A percentile compares a stretch with the other conserved stretches of the same genome.
phyloP scores from a whole-genome alignment of 495 filamentous ascomycete species.

The Cairneyella variabilis region DNA sequence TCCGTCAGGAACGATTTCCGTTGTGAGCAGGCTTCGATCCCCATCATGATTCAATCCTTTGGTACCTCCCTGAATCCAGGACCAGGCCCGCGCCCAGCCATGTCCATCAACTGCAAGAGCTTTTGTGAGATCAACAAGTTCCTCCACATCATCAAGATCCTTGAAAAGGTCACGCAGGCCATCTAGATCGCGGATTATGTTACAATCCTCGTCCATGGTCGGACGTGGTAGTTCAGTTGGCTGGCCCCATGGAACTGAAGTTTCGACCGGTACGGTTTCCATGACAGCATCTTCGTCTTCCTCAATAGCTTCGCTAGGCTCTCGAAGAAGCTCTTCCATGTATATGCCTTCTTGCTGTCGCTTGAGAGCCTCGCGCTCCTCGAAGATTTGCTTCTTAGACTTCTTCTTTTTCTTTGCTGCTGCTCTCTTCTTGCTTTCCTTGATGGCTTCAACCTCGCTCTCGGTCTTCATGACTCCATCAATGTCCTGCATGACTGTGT shows the following conservation, averaged over 20 bases:
- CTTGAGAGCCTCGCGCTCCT: slow-evolving; percentile 63
- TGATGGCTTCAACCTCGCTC: slow-evolving; percentile 31
- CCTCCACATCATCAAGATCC: slow-evolving; percentile 72
- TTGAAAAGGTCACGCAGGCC: slow-evolving; percentile 76
- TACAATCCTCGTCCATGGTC: slow-evolving; percentile 65
- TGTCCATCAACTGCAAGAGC: not conserved
- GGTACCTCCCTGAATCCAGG: slow-evolving; percentile 86
- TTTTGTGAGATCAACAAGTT: slow-evolving; percentile 1
- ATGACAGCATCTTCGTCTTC: slow-evolving; percentile 23
- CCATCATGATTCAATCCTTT: slow-evolving; percentile 67
- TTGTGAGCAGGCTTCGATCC: slow-evolving; percentile 14
- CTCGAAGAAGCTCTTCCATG: slow-evolving; percentile 29
- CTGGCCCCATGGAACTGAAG: slow-evolving; percentile 26
- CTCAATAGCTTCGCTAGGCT: slow-evolving; percentile 23
- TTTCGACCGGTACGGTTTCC: slow-evolving; percentile 22
- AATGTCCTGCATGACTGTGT: slow-evolving; percentile 35
- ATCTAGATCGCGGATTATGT: slow-evolving; percentile 65
- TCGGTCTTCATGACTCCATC: slow-evolving; percentile 37
- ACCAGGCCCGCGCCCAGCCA: slow-evolving; percentile 63
- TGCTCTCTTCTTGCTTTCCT: slow-evolving; percentile 38
- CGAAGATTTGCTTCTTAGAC: slow-evolving; percentile 69
- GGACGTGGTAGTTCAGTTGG: slow-evolving; percentile 33
- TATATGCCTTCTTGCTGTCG: slow-evolving; percentile 37
- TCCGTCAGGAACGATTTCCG: slow-evolving; percentile 59
- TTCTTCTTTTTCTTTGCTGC: slow-evolving; percentile 56